Conservation (phyloP, 2,329 filamentous ascomycete genomes). For the Fusarium subglutinans region DNA sequence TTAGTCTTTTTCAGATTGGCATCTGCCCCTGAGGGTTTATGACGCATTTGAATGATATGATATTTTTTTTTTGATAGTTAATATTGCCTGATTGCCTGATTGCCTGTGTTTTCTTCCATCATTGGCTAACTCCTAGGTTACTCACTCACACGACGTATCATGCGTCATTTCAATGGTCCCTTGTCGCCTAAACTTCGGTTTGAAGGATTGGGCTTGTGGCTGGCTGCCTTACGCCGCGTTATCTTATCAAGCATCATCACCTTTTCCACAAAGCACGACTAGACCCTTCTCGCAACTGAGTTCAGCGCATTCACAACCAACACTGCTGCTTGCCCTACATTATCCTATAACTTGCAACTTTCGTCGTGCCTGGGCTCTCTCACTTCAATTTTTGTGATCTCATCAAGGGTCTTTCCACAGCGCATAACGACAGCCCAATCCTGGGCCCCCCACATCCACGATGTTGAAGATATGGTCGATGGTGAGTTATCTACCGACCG, state of each 20-base stretch:
- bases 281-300: slow-evolving; percentile 26
- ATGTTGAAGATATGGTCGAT: slow-evolving; percentile 99
- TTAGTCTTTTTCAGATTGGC: slow-evolving; percentile 43
- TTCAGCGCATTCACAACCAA: slow-evolving; percentile 15
- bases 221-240: slow-evolving; percentile 42
- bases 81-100: neutral
- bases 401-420: neutral
- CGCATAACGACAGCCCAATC: slow-evolving; percentile 34
- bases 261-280: slow-evolving; percentile 37
- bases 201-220: slow-evolving; percentile 18
- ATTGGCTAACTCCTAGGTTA: neutral
- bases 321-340: neutral
- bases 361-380: neutral
- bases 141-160: neutral
- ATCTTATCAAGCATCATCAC: slow-evolving; percentile 46
- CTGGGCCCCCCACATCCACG: slow-evolving; percentile 51
- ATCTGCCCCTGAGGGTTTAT: slow-evolving; percentile 41
- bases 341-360: neutral
- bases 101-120: neutral
- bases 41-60: slow-evolving; percentile 43
- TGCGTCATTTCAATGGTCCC: neutral
- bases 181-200: slow-evolving; percentile 39
- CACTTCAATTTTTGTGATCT: neutral
- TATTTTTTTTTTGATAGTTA: slow-evolving; percentile 22
- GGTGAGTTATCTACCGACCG: slow-evolving; percentile 60